These are phyloP conservation scores for Rutstroemia sp. DNA, from an alignment of 2,329 filamentous ascomycete species.

Conservation along the genomic window DNA sequence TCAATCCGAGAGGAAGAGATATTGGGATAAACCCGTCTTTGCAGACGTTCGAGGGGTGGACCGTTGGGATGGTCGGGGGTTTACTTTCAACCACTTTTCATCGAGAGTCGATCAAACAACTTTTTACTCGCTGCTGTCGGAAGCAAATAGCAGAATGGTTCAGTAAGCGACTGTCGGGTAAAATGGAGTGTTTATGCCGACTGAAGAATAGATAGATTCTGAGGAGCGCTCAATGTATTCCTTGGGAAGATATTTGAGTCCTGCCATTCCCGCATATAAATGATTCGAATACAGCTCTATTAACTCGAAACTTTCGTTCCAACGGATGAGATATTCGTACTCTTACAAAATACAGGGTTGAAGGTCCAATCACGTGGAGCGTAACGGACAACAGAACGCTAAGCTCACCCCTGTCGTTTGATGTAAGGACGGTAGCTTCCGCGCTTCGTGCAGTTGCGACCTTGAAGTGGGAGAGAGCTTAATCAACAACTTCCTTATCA, in stretches of 20 bases:
- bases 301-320: too few relatives aligned
- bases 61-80: constrained; percentile 1
- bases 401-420: constrained; percentile 8
- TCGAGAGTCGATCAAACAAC: constrained; percentile 1
- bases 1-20: constrained; percentile 14
- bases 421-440: not conserved
- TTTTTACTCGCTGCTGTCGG: constrained; percentile 3
- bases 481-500: constrained; percentile 9
- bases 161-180: constrained; percentile 6
- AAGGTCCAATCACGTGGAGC: not conserved
- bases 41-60: constrained; percentile 4
- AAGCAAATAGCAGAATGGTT: not conserved
- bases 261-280: too few relatives aligned
- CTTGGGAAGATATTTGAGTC: not conserved
- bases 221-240: not conserved
- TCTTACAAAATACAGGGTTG: too few relatives aligned
- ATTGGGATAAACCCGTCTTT: constrained; percentile 7
- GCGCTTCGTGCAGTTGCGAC: constrained; percentile 3
- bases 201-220: not conserved
- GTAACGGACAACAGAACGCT: not conserved
- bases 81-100: constrained; percentile 4
- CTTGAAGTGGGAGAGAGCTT: constrained; percentile 10
- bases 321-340: not conserved
- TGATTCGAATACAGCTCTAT: too few relatives aligned
- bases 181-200: not conserved